Evolutionary conservation across 148 eudicot species (phyloP), one percentile per base, ranked within the genome.

Genomic region (Camellia japonica): DNA sequence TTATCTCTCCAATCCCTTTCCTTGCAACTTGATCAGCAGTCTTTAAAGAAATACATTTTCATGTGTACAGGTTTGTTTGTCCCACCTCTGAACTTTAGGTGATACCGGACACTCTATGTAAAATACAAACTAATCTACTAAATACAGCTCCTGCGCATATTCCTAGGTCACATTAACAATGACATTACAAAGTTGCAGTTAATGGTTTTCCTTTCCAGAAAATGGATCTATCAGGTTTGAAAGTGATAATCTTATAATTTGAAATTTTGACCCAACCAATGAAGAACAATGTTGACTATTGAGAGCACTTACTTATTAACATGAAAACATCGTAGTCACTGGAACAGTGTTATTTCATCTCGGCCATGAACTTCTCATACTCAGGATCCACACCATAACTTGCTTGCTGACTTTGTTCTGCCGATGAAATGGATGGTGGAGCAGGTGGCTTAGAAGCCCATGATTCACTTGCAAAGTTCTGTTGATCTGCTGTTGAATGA

Each of bases 311-410:
- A 90, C 92, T 88, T 62, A 15, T 49, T 79, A 68, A 13, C 41
- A 71, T 61, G 55, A 47, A n/a, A 30, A 12, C 30, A 78, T 61
- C 7, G 9, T 61, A 18, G 68, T 7, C 30, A 59, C 77, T 58
- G 70, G 60, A 13, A 46, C 49, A 2, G 82, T 19, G 77, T 85
- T 86, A 93, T 66, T 89, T 93, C 92, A 93, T 91, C 83, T 93
- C 97, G 54, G 97, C 86, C 97, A 95, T 92, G 90, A 93, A 95
- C 90, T 95, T 91, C 82, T 92, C 97, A 79, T 89, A 95, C 80
- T 93, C 97, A 0, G 90, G 71, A 70, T 83, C 86, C 62, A 77
- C 14, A 55, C 80, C 70, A 76, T 92, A 93, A 13, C 84, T 86
- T n/a, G 88, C 88, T 74, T 87, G 83, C 55, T 83, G 55, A 74